Evolutionary conservation across 768 basidiomycete genomes (phyloP).

Genomic region (Auriscalpium microsporum): DNA sequence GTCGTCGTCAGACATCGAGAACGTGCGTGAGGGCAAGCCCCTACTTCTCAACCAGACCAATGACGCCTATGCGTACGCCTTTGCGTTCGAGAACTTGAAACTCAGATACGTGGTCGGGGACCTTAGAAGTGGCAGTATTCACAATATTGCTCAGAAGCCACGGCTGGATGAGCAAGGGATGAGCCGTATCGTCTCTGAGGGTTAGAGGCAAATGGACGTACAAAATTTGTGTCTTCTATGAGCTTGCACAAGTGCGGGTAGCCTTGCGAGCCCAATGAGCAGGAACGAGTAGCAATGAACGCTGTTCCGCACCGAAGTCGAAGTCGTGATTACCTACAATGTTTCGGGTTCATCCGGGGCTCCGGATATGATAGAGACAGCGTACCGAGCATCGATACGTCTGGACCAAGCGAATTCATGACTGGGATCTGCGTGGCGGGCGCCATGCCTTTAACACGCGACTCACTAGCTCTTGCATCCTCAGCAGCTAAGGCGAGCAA

Average conservation of each 20-base stretch:
- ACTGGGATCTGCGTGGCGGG: conserved; percentile 59
- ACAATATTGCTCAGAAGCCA: conserved; percentile 89
- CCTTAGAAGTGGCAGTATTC: conserved; percentile 51
- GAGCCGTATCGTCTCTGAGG: background rate
- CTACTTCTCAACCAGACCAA: conserved; percentile 84
- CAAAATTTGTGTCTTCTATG: conserved; percentile 66
- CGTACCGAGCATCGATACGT: conserved; percentile 70
- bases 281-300: background rate
- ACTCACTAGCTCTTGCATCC: no score
- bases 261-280: conserved; percentile 26
- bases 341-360: background rate
- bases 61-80: conserved; percentile 67
- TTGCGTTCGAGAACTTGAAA: conserved; percentile 61
- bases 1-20: background rate
- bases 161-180: conserved; percentile 38
- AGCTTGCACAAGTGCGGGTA: conserved; percentile 61
- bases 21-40: conserved; percentile 5
- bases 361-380: background rate
- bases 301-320: conserved; percentile 54
- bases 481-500: background rate
- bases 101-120: conserved; percentile 54
- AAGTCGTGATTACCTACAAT: conserved; percentile 83
- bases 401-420: conserved; percentile 72
- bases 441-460: background rate
- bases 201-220: conserved; percentile 26